These are phyloP conservation scores for Boletellus sp. DNA, from an alignment of 1,284 basidiomycete genomes.

Conservation along the genomic window DNA sequence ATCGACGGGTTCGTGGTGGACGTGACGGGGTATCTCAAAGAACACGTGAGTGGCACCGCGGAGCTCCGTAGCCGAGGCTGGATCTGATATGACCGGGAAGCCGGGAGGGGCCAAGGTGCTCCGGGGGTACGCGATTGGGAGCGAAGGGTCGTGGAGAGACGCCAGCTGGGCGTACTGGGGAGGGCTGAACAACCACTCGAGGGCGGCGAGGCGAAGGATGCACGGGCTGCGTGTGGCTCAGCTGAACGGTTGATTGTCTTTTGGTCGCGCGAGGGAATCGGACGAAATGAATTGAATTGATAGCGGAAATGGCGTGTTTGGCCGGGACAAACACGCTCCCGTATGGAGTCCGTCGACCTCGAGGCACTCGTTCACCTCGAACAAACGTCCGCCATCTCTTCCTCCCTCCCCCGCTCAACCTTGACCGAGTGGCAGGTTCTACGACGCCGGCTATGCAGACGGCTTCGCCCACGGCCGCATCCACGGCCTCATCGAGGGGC, in stretches of 20 bases:
- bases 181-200: background rate
- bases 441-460: conserved; percentile 69
- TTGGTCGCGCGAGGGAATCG: too few relatives aligned
- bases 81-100: background rate
- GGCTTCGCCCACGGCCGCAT: conserved; percentile 83
- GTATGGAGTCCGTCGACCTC: conserved; percentile 51
- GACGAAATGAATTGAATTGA: too few relatives aligned
- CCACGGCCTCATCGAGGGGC: conserved; percentile 89
- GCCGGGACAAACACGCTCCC: background rate
- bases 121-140: background rate
- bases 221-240: background rate
- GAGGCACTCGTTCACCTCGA: conserved; percentile 68
- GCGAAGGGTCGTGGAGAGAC: background rate
- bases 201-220: background rate
- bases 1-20: background rate
- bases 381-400: conserved; percentile 50
- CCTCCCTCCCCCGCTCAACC: background rate
- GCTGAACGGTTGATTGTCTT: background rate
- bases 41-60: background rate
- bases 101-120: background rate
- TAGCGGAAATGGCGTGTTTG: background rate
- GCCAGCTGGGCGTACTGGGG: background rate
- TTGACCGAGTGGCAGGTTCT: conserved; percentile 56
- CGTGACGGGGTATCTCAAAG: background rate
- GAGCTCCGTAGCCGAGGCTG: background rate